Conservation (phyloP, 208 protist genomes). For the Acanthamoeba polyphaga region DNA sequence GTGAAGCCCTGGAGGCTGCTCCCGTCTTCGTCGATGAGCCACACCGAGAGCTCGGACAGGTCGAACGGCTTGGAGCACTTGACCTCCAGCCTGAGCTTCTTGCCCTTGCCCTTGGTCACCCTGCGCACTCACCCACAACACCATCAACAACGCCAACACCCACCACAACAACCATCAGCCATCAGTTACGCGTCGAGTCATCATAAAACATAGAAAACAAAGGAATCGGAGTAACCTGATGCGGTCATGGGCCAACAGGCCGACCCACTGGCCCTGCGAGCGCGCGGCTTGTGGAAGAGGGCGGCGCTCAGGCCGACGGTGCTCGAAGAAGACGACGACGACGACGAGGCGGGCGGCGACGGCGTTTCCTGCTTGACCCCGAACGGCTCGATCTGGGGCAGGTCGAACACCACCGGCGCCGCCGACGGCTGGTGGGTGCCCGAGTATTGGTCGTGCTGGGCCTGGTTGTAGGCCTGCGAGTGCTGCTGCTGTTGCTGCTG, state of each 20-base stretch:
- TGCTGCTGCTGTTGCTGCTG: slow-evolving; percentile 14
- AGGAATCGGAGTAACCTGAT: background rate
- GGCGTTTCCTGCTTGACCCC: background rate
- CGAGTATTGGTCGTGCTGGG: background rate
- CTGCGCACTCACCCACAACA: background rate
- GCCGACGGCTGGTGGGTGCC: background rate
- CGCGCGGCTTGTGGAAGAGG: slow-evolving; percentile 69
- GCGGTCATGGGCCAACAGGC: background rate
- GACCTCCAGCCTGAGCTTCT: slow-evolving; percentile 47
- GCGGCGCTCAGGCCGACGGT: background rate
- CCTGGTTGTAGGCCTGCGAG: background rate
- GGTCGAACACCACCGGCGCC: background rate
- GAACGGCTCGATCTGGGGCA: slow-evolving; percentile 47
- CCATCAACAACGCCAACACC: background rate
- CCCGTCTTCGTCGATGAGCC: slow-evolving; percentile 15
- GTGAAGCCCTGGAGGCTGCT: background rate
- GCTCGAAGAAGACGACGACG: background rate
- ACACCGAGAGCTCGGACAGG: background rate
- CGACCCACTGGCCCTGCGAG: slow-evolving; percentile 59
- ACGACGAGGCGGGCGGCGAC: background rate
- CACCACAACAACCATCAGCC: background rate
- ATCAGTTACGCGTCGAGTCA: background rate
- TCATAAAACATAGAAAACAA: background rate
- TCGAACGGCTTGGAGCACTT: slow-evolving; percentile 22
- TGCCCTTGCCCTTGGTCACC: slow-evolving; percentile 71